These are phyloP conservation scores for Penicillium sp. DNA, from an alignment of 2,329 filamentous ascomycete genomes.

Conservation along the genomic window DNA sequence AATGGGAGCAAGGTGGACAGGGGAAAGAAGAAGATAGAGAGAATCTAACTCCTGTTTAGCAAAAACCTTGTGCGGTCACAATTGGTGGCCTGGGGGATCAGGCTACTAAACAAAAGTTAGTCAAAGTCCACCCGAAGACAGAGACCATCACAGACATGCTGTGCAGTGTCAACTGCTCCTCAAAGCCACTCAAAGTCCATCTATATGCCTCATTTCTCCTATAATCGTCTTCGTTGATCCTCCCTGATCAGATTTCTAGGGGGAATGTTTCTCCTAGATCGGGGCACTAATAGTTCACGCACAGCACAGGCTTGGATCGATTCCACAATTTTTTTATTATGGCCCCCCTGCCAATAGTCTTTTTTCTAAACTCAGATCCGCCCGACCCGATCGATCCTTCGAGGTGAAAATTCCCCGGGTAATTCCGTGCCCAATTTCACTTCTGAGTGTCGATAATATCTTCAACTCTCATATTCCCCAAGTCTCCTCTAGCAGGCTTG, in stretches of 20 bases:
- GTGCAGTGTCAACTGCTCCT: not conserved
- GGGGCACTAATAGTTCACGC: not conserved
- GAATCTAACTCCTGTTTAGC: no score
- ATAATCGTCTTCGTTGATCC: no score
- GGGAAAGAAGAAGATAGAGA: no score
- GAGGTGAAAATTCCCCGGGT: not conserved
- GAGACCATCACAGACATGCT: not conserved
- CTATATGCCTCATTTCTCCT: not conserved
- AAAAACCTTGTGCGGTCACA: no score
- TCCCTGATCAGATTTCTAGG: not conserved
- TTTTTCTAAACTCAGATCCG: not conserved
- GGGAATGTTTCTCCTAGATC: not conserved
- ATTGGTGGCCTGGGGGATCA: no score
- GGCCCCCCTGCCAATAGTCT: not conserved
- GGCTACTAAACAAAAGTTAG: no score
- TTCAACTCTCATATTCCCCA: not conserved
- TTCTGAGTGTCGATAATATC: not conserved
- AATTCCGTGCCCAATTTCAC: not conserved
- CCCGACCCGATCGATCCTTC: not conserved
- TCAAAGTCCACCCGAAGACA: not conserved
- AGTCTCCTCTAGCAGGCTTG: not conserved
- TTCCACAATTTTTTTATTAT: not conserved
- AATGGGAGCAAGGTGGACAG: no score
- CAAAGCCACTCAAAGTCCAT: no score
- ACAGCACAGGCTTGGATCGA: not conserved